Evolutionary conservation across 805 yeast species (phyloP).

Genomic region (Candida yuanshanica): DNA sequence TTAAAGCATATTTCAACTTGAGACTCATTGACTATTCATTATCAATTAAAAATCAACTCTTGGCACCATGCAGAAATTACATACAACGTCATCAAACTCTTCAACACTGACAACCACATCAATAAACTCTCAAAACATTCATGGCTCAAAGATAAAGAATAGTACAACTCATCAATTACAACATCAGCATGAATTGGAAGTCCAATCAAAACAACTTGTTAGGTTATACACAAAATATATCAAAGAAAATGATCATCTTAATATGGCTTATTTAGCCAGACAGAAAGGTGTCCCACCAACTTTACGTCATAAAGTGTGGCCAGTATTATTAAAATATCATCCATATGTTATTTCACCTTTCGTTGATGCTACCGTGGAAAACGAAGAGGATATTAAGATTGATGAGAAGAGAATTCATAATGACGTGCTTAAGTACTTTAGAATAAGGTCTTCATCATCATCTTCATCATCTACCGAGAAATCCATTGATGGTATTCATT

Average conservation of each 20-base stretch:
- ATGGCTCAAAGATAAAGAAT: neutral
- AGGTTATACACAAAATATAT: slow-evolving; percentile 32
- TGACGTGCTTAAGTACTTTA: slow-evolving; percentile 59
- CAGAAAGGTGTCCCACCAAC: slow-evolving; percentile 83
- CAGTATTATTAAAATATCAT: slow-evolving; percentile 70
- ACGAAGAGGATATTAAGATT: slow-evolving; percentile 27
- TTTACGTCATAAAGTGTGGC: slow-evolving; percentile 79
- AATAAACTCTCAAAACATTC: neutral
- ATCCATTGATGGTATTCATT: slow-evolving; percentile 1
- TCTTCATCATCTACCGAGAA: neutral
- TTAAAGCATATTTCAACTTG: too few relatives aligned
- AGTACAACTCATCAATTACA: neutral
- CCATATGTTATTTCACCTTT: slow-evolving; percentile 80
- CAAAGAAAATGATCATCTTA: slow-evolving; percentile 57
- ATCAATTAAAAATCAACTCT: neutral
- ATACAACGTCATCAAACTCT: neutral
- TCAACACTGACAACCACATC: neutral
- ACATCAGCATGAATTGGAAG: neutral
- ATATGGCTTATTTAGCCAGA: slow-evolving; percentile 74
- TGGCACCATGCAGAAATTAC: neutral
- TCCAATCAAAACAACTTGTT: neutral
- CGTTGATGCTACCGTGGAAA: slow-evolving; percentile 42
- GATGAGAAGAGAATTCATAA: slow-evolving; percentile 35
- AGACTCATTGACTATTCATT: neutral
- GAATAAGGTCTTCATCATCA: slow-evolving; percentile 25